Conservation (phyloP, 2,329 filamentous ascomycete genomes). For the Penicillium polonicum region DNA sequence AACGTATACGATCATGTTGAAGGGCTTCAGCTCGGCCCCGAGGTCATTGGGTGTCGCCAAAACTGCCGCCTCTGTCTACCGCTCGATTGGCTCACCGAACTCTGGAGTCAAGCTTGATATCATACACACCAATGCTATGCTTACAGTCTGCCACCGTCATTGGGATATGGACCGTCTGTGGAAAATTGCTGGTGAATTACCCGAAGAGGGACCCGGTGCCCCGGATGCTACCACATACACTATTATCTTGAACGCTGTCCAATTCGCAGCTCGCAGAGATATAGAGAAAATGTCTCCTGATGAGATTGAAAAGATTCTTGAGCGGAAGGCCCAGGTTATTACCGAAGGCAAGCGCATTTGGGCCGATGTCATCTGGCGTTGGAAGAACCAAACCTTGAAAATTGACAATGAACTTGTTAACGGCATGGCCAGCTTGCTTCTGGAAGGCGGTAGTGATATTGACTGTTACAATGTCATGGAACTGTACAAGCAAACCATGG, state of each 20-base stretch:
- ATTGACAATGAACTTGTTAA: slow-evolving; percentile 79
- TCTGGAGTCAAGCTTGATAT: slow-evolving; percentile 68
- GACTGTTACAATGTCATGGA: slow-evolving; percentile 72
- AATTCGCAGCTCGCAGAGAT: slow-evolving; percentile 44
- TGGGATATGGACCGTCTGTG: slow-evolving; percentile 78
- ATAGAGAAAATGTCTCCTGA: slow-evolving; percentile 32
- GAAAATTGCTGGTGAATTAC: slow-evolving; percentile 69
- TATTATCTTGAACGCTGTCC: slow-evolving; percentile 76
- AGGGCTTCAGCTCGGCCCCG: slow-evolving; percentile 65
- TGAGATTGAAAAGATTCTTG: slow-evolving; percentile 27
- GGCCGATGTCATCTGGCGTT: slow-evolving; percentile 74
- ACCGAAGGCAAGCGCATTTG: slow-evolving; percentile 72
- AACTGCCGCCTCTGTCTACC: slow-evolving; percentile 73
- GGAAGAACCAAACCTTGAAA: slow-evolving; percentile 66
- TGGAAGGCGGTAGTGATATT: slow-evolving; percentile 58
- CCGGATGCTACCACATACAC: slow-evolving; percentile 76
- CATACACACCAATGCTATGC: slow-evolving; percentile 84
- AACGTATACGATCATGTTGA: slow-evolving; percentile 82
- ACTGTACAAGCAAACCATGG: slow-evolving; percentile 79
- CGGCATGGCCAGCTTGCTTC: slow-evolving; percentile 76
- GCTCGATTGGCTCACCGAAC: slow-evolving; percentile 65
- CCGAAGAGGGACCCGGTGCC: slow-evolving; percentile 60
- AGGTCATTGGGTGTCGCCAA: slow-evolving; percentile 55
- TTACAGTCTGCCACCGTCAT: slow-evolving; percentile 75
- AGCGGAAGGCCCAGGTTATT: slow-evolving; percentile 47